Evolutionary conservation across 1,284 basidiomycete species (phyloP).

Genomic region (Austroboletus novae-zelandiae): DNA sequence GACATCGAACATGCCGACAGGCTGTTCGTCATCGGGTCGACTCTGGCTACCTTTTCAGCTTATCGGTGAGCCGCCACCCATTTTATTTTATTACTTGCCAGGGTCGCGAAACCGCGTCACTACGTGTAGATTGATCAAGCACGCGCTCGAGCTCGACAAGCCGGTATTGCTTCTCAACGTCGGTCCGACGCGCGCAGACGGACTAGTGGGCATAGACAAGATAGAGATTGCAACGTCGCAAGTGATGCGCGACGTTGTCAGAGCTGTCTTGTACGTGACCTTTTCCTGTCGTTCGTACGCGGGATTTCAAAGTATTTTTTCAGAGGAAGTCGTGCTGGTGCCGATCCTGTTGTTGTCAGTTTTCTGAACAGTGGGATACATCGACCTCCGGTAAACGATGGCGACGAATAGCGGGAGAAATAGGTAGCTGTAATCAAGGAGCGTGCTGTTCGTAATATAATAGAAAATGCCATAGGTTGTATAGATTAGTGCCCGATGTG

Average conservation of each 20-base stretch:
- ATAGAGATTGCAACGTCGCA: slow-evolving; percentile 70
- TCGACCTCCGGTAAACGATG: slow-evolving; percentile 25
- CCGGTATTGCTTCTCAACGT: slow-evolving; percentile 80
- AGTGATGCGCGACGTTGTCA: slow-evolving; percentile 65
- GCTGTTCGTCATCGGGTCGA: slow-evolving; percentile 82
- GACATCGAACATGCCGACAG: slow-evolving; percentile 63
- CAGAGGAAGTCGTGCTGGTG: slow-evolving; percentile 23
- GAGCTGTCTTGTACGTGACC: slow-evolving; percentile 50
- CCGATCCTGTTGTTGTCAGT: slow-evolving; percentile 19
- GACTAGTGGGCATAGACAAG: slow-evolving; percentile 69
- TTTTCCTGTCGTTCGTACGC: slow-evolving; percentile 8
- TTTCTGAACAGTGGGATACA: slow-evolving; percentile 31
- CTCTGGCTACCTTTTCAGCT: slow-evolving; percentile 89
- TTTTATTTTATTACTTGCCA: neutral
- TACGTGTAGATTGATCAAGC: slow-evolving; percentile 66
- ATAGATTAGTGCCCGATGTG: slow-evolving; percentile 27
- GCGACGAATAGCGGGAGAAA: slow-evolving; percentile 2
- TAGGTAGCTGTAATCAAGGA: slow-evolving; percentile 10
- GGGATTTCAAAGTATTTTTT: neutral
- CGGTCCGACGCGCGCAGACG: slow-evolving; percentile 84
- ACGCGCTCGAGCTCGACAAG: slow-evolving; percentile 72
- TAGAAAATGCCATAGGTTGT: slow-evolving; percentile 26
- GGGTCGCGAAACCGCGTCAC: neutral
- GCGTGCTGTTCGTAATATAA: slow-evolving; percentile 23
- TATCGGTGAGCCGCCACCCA: slow-evolving; percentile 56